These are phyloP conservation scores for Ceratobasidium sp. DNA, from an alignment of 1,284 basidiomycete genomes.

Conservation along the genomic window DNA sequence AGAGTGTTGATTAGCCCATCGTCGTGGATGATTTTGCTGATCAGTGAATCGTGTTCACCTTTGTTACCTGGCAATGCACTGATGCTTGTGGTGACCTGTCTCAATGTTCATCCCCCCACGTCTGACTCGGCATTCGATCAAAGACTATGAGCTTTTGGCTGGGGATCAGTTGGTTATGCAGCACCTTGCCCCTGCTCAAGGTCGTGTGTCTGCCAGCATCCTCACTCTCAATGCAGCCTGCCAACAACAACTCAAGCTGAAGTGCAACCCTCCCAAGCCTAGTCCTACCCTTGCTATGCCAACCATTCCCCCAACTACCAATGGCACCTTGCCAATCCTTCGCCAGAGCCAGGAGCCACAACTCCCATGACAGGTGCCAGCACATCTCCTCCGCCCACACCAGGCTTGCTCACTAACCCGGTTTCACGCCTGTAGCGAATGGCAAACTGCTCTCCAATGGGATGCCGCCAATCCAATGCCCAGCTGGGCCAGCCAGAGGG, in stretches of 20 bases:
- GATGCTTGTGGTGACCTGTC: neutral
- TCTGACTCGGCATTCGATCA: conserved; percentile 30
- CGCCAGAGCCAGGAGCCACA: neutral
- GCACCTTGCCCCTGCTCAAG: conserved; percentile 27
- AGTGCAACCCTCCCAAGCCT: conserved; percentile 35
- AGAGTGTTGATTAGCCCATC: conserved; percentile 65
- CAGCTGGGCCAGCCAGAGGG: neutral
- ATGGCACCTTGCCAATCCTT: conserved; percentile 20
- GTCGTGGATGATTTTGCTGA: conserved; percentile 76
- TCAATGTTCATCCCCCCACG: conserved; percentile 34
- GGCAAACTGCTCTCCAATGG: conserved; percentile 38
- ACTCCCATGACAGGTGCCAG: neutral
- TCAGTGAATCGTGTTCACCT: conserved; percentile 60
- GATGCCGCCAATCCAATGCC: conserved; percentile 14
- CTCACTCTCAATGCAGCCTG: conserved; percentile 29
- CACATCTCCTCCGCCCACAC: neutral
- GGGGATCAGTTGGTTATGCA: conserved; percentile 37
- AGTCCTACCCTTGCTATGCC: conserved; percentile 30
- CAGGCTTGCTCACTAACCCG: conserved; percentile 6
- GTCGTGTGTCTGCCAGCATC: conserved; percentile 5
- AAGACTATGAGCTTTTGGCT: conserved; percentile 26
- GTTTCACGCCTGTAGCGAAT: neutral
- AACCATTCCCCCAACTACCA: neutral
- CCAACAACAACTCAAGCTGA: conserved; percentile 28
- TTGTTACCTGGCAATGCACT: neutral